Evolutionary conservation across 2,329 filamentous ascomycete genomes (phyloP), one percentile per base, ranked within the genome.

Genomic region (Ophioceras dolichostomum): DNA sequence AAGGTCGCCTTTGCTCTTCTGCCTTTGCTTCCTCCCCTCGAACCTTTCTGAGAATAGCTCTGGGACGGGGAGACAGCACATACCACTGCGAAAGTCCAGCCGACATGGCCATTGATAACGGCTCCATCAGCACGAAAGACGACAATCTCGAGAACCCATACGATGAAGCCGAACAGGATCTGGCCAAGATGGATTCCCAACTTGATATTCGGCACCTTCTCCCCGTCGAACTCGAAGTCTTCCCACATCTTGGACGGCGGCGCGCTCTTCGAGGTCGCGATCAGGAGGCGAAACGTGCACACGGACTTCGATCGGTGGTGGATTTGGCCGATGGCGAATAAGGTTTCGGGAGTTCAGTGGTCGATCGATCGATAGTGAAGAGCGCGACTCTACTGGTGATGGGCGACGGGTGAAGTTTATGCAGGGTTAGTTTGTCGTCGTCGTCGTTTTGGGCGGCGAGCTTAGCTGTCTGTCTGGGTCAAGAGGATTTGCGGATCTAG

Each of bases 71-170:
- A n/a, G n/a, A n/a, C n/a, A n/a, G n/a, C n/a, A n/a, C n/a, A n/a
- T n/a, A 80, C 76, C 56, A 78, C 64, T 45, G 62, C 75, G 44
- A 80, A 79, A 1, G 72, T 68, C 75, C 76, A 80, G 43, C 68
- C 73, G 53, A 71, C 70, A 44, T 72, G 65, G 24, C 73, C 73
- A 39, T 66, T 68, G 43, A 79, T 64, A 16, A 51, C 53, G 5
- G 71, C 59, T 12, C 61, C 52, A 9, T 65, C 52, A 38, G 60
- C 58, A 29, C 61, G 62, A 49, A 79, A 76, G 32, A 79, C 64
- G 18, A 68, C 62, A 47, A 80, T 76, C 46, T 73, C 70, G 41
- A 80, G 59, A 40, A 67, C 61, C 64, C 73, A 79, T 47, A 67
- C 59, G 18, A 77, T 60, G 33, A 78, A 61, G 32, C 61, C 68